A percentile compares a stretch with the other conserved stretches of the same genome.
Conservation (phyloP, 2,329 filamentous ascomycete species). For the Microdochium nivale region DNA sequence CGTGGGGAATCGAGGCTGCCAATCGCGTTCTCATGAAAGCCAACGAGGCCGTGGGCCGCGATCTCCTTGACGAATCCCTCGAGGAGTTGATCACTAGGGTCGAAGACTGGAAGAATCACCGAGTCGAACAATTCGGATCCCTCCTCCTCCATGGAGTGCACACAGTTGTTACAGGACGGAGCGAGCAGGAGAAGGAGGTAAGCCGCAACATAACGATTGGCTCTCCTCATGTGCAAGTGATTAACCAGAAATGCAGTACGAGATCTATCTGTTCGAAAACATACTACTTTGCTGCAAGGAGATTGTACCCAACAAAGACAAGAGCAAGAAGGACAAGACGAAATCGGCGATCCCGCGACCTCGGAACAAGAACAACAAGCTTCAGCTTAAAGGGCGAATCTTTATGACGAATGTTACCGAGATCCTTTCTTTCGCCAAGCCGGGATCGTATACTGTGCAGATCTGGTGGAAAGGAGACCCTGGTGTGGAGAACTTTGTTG, state of each 20-base stretch:
- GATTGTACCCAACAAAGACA: constrained; percentile 72
- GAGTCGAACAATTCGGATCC: constrained; percentile 83
- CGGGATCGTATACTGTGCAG: constrained; percentile 92
- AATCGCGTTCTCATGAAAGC: constrained; percentile 75
- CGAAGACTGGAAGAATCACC: constrained; percentile 95
- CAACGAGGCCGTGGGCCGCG: constrained; percentile 84
- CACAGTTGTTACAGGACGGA: constrained; percentile 82
- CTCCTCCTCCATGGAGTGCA: constrained; percentile 84
- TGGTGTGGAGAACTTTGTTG: constrained; percentile 91
- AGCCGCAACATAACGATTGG: constrained; percentile 21
- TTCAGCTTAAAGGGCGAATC: constrained; percentile 93
- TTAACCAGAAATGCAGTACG: constrained; percentile 54
- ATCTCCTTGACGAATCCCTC: constrained; percentile 75
- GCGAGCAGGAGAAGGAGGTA: constrained; percentile 86
- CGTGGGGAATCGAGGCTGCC: constrained; percentile 70
- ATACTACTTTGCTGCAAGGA: constrained; percentile 98
- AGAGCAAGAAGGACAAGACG: constrained; percentile 65
- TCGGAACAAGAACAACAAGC: constrained; percentile 62
- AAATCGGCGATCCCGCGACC: constrained; percentile 46
- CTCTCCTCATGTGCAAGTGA: constrained; percentile 1
- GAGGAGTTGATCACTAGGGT: constrained; percentile 75
- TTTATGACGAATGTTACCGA: constrained; percentile 99
- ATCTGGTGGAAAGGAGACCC: constrained; percentile 99
- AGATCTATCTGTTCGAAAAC: constrained; percentile 93
- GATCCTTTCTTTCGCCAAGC: constrained; percentile 78